These are phyloP conservation scores for Linum lewisii DNA, from an alignment of 345 rosid genomes.

Conservation along the genomic window DNA sequence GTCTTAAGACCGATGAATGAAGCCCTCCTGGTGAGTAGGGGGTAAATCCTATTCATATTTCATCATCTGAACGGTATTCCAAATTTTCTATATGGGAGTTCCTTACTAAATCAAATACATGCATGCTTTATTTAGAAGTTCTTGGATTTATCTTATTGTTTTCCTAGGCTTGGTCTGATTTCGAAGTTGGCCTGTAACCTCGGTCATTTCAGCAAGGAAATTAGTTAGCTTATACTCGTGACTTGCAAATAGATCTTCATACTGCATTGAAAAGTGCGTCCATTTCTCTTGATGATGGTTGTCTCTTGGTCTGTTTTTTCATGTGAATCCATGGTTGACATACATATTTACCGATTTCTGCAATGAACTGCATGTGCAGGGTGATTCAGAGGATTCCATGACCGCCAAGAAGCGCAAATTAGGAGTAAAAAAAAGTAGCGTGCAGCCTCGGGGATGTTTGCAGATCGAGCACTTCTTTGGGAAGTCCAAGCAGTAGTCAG, in stretches of 20 bases:
- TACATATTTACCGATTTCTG: conserved; percentile 1
- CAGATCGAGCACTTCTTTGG: conserved; percentile 89
- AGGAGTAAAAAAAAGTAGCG: conserved; percentile 36
- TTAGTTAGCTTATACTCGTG: neutral
- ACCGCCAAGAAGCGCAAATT: conserved; percentile 50
- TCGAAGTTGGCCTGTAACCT: neutral
- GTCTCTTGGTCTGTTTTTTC: neutral
- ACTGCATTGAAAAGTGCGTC: neutral
- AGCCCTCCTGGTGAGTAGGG: conserved; percentile 38
- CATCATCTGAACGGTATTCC: neutral
- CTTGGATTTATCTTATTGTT: too few species aligned
- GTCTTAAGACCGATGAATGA: conserved; percentile 51
- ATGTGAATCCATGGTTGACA: neutral
- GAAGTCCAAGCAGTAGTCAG: conserved; percentile 32
- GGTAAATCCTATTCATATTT: neutral
- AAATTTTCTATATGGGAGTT: neutral
- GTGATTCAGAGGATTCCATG: conserved; percentile 28
- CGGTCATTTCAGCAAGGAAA: neutral
- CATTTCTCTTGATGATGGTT: neutral
- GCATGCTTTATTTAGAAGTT: neutral
- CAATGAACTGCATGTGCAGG: conserved; percentile 26
- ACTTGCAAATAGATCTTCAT: too few species aligned
- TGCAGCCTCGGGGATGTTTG: conserved; percentile 54
- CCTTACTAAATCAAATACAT: neutral
- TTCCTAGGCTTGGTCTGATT: neutral